phyloP scores from a whole-genome alignment of 345 rosid genomes.

The Excoecaria agallocha region DNA sequence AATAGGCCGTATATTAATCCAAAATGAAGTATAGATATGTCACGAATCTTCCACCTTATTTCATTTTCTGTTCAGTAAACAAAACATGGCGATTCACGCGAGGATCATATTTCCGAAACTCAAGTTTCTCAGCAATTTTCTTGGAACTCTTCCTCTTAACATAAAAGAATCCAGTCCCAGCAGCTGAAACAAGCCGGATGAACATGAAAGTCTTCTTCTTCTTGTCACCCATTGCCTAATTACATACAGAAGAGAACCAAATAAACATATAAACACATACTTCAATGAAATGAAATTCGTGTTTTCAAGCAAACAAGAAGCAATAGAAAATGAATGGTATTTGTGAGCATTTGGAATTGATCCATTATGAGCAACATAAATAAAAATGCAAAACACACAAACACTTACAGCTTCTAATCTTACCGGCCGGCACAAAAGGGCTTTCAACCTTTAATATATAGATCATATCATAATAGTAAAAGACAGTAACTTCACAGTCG shows the following conservation, averaged over 20 bases:
- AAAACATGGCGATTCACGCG: constrained; percentile 89
- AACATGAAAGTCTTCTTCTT: constrained; percentile 89
- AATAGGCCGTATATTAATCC: neutral
- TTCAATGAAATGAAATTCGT: neutral
- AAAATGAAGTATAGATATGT: constrained; percentile 2
- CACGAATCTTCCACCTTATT: constrained; percentile 36
- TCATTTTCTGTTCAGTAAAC: constrained; percentile 92
- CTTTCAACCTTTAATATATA: neutral
- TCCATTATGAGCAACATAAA: neutral
- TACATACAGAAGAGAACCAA: neutral
- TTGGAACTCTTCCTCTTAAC: constrained; percentile 89
- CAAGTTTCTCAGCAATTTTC: constrained; percentile 75
- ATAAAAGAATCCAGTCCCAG: constrained; percentile 96
- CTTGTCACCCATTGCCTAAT: constrained; percentile 70
- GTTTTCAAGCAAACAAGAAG: neutral
- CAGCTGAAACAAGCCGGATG: constrained; percentile 86
- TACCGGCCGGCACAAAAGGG: neutral
- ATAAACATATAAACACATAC: neutral
- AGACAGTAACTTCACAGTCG: too few relatives aligned
- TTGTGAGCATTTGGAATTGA: neutral
- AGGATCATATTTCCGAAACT: constrained; percentile 91
- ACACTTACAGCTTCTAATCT: neutral
- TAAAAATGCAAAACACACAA: neutral
- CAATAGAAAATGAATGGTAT: neutral
- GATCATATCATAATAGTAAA: too few relatives aligned